Evolutionary conservation across 805 yeast species (phyloP).

Genomic region (Sungouiozyma intestinalis): DNA sequence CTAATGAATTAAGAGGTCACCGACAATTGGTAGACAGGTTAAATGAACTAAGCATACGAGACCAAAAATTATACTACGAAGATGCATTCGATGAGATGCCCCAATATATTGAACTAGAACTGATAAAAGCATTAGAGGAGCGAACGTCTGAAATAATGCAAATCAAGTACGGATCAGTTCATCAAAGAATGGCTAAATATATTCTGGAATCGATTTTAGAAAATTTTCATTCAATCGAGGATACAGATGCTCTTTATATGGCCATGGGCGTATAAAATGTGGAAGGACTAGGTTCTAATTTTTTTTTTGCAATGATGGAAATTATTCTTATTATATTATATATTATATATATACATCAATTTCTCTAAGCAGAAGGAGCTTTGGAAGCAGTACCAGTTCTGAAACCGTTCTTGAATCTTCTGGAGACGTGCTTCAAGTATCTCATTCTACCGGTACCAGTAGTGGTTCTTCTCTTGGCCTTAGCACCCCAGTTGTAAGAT

Average conservation of each 20-base stretch:
- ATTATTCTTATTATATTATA: conserved; percentile 3
- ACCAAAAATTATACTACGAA: conserved; percentile 24
- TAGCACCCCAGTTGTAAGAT: conserved; percentile 98
- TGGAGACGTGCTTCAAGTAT: conserved; percentile 91
- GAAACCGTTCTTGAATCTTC: conserved; percentile 99
- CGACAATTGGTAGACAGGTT: conserved; percentile 28
- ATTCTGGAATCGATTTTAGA: conserved; percentile 38
- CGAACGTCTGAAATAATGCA: conserved; percentile 18
- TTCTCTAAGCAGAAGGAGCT: conserved; percentile 51
- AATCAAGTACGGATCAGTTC: conserved; percentile 10
- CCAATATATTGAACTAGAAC: conserved; percentile 30
- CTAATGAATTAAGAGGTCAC: conserved; percentile 13
- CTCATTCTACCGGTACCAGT: conserved; percentile 99
- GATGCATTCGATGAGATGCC: conserved; percentile 37
- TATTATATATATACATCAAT: conserved; percentile 1
- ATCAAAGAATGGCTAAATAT: conserved; percentile 57
- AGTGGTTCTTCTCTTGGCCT: conserved; percentile 99
- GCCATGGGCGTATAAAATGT: conserved; percentile 40
- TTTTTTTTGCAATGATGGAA: conserved; percentile 2
- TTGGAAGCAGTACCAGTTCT: conserved; percentile 66
- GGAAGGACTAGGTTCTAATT: conserved; percentile 3
- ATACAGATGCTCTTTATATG: conserved; percentile 62
- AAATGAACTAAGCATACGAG: conserved; percentile 22
- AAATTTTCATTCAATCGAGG: conserved; percentile 59
- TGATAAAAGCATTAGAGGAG: conserved; percentile 29